Evolutionary conservation across 2,329 filamentous ascomycete species (phyloP).

Genomic region (Sporothrix luriei): DNA sequence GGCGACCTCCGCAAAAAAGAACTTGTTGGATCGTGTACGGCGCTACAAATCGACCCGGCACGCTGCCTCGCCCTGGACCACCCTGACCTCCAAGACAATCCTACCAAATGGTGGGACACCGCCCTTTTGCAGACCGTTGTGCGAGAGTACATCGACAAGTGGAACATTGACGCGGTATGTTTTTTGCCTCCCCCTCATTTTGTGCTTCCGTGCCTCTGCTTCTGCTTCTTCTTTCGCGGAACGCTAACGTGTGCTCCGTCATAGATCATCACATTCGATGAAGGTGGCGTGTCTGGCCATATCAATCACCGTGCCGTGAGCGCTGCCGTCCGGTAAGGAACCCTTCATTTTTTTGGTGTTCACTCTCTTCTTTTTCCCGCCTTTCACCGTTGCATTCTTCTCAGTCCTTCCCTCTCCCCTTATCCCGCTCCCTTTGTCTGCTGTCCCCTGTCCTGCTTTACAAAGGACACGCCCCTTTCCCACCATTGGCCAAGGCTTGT

Average conservation of each 20-base stretch:
- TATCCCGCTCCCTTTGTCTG: background rate
- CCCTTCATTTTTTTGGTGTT: background rate
- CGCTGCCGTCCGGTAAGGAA: conserved; percentile 23
- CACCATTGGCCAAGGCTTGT: background rate
- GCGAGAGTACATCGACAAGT: conserved; percentile 24
- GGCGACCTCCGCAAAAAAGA: conserved; percentile 26
- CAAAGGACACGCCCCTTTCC: background rate
- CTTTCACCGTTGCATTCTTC: conserved; percentile 2
- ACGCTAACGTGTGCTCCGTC: background rate
- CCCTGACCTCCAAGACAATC: conserved; percentile 25
- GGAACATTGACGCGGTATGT: conserved; percentile 27
- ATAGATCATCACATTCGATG: conserved; percentile 28
- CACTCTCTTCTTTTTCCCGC: background rate
- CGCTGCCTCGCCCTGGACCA: conserved; percentile 25
- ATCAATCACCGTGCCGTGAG: conserved; percentile 31
- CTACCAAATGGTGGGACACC: conserved; percentile 26
- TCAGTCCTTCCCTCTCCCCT: background rate
- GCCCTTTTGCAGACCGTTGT: conserved; percentile 16
- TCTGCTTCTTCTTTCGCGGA: background rate
- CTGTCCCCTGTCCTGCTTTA: background rate
- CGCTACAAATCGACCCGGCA: conserved; percentile 22
- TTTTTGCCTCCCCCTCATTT: background rate
- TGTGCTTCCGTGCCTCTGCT: background rate
- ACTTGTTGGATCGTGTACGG: conserved; percentile 16
- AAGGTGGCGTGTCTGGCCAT: conserved; percentile 26